Evolutionary conservation across 1,284 basidiomycete species (phyloP).

Genomic region (Pascua guehoae): DNA sequence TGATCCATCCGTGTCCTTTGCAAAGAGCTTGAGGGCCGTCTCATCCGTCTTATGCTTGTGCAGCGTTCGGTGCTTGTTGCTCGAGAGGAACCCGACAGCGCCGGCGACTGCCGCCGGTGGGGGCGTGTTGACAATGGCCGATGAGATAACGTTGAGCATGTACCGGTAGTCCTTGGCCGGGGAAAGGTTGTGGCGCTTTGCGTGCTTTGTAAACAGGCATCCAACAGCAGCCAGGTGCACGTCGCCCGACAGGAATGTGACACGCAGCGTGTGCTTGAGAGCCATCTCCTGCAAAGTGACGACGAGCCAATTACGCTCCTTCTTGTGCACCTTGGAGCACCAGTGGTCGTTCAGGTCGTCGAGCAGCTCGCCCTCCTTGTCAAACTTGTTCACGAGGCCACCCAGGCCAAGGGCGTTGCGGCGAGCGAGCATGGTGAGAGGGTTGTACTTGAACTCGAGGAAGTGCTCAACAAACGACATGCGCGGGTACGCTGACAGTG

Average conservation of each 20-base stretch:
- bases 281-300: conserved; percentile 72
- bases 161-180: conserved; percentile 69
- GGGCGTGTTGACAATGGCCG: conserved; percentile 55
- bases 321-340: conserved; percentile 79
- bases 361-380: conserved; percentile 81
- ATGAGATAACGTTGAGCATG: conserved; percentile 66
- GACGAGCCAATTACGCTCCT: conserved; percentile 87
- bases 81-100: conserved; percentile 74
- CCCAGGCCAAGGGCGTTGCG: conserved; percentile 59
- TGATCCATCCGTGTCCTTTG: conserved; percentile 70
- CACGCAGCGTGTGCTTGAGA: conserved; percentile 58
- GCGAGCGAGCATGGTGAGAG: conserved; percentile 65
- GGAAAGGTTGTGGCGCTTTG: conserved; percentile 50
- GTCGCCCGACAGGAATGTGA: conserved; percentile 85
- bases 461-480: conserved; percentile 74
- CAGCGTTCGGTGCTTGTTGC: conserved; percentile 78
- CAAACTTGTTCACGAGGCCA: conserved; percentile 84
- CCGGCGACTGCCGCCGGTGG: conserved; percentile 73
- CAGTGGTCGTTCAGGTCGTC: conserved; percentile 93
- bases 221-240: conserved; percentile 86
- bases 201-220: conserved; percentile 60
- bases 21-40: conserved; percentile 79
- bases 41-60: conserved; percentile 68
- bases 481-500: conserved; percentile 79
- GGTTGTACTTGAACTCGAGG: conserved; percentile 78